These are phyloP conservation scores for Uronychia binucleata DNA, from an alignment of 73 alveolate species.

Conservation along the genomic window DNA sequence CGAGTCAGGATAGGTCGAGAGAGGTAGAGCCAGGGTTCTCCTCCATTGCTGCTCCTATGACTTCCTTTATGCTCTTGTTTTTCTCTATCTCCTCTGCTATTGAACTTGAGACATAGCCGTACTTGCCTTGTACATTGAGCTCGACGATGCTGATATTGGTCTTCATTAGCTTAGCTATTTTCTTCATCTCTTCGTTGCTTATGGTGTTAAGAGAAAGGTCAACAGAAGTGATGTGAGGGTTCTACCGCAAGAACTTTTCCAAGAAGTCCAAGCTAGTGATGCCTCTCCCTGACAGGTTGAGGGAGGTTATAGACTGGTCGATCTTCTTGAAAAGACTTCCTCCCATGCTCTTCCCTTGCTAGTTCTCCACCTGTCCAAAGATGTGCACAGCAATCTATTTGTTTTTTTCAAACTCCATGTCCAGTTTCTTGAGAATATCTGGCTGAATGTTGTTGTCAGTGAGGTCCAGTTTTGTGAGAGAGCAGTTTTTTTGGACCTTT, in stretches of 20 bases:
- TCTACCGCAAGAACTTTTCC: conserved; percentile 11
- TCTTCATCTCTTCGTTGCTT: not conserved
- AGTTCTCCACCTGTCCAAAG: not conserved
- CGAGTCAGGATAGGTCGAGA: no score
- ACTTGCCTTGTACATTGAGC: not conserved
- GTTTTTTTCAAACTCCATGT: not conserved
- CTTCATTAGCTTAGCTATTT: conserved; percentile 2
- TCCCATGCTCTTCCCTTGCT: not conserved
- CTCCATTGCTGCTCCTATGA: not conserved
- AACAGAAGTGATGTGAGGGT: conserved; percentile 16
- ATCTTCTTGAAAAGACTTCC: no score
- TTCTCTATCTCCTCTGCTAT: not conserved
- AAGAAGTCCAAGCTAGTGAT: conserved; percentile 11
- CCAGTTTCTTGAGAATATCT: not conserved
- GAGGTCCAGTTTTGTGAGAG: not conserved
- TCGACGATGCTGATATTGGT: not conserved
- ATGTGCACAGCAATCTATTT: not conserved
- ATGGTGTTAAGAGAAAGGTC: not conserved
- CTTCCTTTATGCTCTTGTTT: not conserved
- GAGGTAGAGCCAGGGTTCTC: no score
- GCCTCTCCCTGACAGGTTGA: conserved; percentile 17
- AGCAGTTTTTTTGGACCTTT: not conserved
- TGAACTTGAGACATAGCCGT: not conserved
- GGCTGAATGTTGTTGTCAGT: not conserved
- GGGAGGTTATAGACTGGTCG: no score